A percentile compares a stretch with the other conserved stretches of the same genome.
Evolutionary conservation across 345 rosid species (phyloP).

Genomic region (Theobroma cacao): DNA sequence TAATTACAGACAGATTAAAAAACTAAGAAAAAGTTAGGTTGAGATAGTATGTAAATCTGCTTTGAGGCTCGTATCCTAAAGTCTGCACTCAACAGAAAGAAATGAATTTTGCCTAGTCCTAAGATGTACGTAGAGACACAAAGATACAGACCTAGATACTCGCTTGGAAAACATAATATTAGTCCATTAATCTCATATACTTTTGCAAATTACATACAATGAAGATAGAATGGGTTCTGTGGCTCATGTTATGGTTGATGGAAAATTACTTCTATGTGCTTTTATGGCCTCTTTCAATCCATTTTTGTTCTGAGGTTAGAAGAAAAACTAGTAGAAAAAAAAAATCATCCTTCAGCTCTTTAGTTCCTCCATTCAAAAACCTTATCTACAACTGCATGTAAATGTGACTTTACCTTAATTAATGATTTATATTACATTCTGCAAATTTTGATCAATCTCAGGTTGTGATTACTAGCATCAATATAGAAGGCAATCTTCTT

Average conservation of each 20-base stretch:
- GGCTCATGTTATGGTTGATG: background rate
- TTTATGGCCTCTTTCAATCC: background rate
- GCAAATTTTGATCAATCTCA: constrained; percentile 35
- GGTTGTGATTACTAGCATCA: constrained; percentile 98
- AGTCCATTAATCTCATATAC: background rate
- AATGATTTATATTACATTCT: background rate
- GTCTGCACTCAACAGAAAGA: background rate
- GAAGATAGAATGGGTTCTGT: background rate
- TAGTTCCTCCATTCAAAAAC: background rate
- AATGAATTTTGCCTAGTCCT: background rate
- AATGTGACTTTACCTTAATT: background rate
- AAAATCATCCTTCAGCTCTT: background rate
- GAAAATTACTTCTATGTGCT: background rate
- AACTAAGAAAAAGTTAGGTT: background rate
- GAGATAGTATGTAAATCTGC: background rate
- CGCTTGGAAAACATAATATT: background rate
- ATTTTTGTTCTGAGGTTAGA: background rate
- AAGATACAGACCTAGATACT: background rate
- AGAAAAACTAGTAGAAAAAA: background rate
- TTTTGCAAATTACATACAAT: background rate
- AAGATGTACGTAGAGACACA: background rate
- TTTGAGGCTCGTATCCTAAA: background rate
- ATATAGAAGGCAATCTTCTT: constrained; percentile 65
- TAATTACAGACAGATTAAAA: background rate
- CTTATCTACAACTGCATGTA: background rate